Evolutionary conservation across 2,329 filamentous ascomycete genomes (phyloP).

Genomic region (Phoma sp.): DNA sequence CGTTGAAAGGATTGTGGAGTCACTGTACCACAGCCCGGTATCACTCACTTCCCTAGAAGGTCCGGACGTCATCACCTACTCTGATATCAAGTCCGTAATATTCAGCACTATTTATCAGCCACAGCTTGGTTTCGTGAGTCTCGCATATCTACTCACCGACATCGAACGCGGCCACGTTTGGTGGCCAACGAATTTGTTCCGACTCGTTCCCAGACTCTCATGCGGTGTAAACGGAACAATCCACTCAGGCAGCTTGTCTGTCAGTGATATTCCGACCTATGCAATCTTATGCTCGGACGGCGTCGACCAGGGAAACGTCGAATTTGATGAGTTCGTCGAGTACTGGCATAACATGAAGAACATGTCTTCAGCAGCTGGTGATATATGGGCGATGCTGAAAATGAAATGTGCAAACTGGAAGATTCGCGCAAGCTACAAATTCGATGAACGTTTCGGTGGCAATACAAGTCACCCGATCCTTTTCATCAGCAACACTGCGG

Average conservation of each 20-base stretch:
- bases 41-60: conserved; percentile 37
- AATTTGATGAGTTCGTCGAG: conserved; percentile 36
- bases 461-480: conserved; percentile 62
- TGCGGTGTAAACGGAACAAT: conserved; percentile 34
- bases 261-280: conserved; percentile 15
- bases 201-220: conserved; percentile 30
- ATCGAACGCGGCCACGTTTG: conserved; percentile 30
- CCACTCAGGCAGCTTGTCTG: conserved; percentile 1
- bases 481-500: conserved; percentile 62
- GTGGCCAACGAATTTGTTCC: conserved; percentile 21
- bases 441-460: conserved; percentile 34
- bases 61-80: conserved; percentile 49
- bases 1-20: conserved; percentile 40
- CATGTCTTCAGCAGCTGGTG: conserved; percentile 45
- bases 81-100: conserved; percentile 46
- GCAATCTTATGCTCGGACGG: conserved; percentile 52
- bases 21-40: conserved; percentile 51
- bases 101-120: conserved; percentile 49
- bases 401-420: conserved; percentile 50
- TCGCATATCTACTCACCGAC: conserved; percentile 48
- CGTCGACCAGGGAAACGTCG: conserved; percentile 37
- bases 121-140: conserved; percentile 36
- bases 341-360: conserved; percentile 43
- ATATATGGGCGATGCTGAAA: conserved; percentile 47
- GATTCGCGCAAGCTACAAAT: conserved; percentile 44